Conservation (phyloP, 1,284 basidiomycete species). For the Rhodotorula sp. region DNA sequence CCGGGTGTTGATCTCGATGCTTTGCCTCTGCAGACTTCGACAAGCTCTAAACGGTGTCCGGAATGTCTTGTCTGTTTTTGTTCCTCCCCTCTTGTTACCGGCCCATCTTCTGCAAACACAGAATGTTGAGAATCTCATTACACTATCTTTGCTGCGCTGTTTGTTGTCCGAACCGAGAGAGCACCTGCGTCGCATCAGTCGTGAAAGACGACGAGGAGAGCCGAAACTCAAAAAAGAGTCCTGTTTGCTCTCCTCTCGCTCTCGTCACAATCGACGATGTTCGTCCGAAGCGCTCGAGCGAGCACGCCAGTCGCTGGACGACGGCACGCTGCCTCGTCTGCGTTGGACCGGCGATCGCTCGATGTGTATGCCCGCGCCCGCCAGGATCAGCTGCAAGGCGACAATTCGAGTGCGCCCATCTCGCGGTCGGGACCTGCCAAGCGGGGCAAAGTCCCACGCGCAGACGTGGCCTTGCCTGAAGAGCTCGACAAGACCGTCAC, state of each 20-base stretch:
- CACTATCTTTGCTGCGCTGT: neutral
- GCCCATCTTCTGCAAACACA: conserved; percentile 1
- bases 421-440: conserved; percentile 17
- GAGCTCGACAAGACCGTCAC: conserved; percentile 31
- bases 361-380: conserved; percentile 33
- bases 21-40: conserved; percentile 59
- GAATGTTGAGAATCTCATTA: neutral
- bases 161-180: neutral
- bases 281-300: neutral
- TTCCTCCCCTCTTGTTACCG: conserved; percentile 1
- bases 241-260: neutral
- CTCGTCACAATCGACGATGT: neutral
- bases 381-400: conserved; percentile 20
- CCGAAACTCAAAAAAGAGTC: too few relatives aligned
- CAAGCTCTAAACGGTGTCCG: conserved; percentile 58
- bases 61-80: neutral
- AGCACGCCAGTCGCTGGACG: neutral
- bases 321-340: neutral
- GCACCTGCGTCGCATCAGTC: neutral
- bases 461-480: conserved; percentile 27
- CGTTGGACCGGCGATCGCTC: conserved; percentile 28
- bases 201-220: too few relatives aligned
- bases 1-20: neutral
- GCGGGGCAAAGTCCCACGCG: conserved; percentile 18
- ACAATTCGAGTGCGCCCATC: conserved; percentile 8